These are phyloP conservation scores for Xylaria sp. DNA, from an alignment of 2,329 filamentous ascomycete species.

Conservation along the genomic window DNA sequence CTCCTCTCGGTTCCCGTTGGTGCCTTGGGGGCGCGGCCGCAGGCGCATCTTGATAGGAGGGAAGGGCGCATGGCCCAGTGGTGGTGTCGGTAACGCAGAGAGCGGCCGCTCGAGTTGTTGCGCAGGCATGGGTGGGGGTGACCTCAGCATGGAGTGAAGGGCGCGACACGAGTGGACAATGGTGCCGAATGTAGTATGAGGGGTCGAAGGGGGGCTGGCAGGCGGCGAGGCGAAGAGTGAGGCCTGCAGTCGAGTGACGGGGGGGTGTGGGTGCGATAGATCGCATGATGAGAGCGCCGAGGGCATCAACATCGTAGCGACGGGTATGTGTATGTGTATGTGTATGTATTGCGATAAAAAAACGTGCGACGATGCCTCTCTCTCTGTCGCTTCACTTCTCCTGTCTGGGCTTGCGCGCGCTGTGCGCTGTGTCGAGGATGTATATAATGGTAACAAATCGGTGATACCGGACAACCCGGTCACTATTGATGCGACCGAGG, in stretches of 20 bases:
- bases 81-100: conserved; percentile 60
- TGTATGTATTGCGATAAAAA: neutral
- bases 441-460: neutral
- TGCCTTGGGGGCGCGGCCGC: conserved; percentile 57
- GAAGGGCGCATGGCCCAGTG: conserved; percentile 60
- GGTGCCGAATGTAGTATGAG: conserved; percentile 62
- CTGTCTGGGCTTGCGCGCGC: neutral
- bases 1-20: conserved; percentile 47
- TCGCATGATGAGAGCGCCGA: conserved; percentile 68
- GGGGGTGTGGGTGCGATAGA: conserved; percentile 59
- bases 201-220: conserved; percentile 63
- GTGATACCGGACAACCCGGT: neutral
- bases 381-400: neutral
- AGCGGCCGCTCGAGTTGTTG: conserved; percentile 52
- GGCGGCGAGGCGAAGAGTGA: conserved; percentile 69
- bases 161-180: conserved; percentile 70
- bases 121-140: conserved; percentile 50
- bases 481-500: conserved; percentile 32
- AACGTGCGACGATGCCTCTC: neutral
- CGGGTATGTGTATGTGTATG: neutral
- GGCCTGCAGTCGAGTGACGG: conserved; percentile 58
- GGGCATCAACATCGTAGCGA: conserved; percentile 65
- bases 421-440: conserved; percentile 12
- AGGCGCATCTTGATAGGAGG: conserved; percentile 66
- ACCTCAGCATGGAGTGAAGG: conserved; percentile 67